A percentile compares a stretch with the other conserved stretches of the same genome.
phyloP scores from a whole-genome alignment of 768 basidiomycete genomes.

The Aureoboletus auriporus region DNA sequence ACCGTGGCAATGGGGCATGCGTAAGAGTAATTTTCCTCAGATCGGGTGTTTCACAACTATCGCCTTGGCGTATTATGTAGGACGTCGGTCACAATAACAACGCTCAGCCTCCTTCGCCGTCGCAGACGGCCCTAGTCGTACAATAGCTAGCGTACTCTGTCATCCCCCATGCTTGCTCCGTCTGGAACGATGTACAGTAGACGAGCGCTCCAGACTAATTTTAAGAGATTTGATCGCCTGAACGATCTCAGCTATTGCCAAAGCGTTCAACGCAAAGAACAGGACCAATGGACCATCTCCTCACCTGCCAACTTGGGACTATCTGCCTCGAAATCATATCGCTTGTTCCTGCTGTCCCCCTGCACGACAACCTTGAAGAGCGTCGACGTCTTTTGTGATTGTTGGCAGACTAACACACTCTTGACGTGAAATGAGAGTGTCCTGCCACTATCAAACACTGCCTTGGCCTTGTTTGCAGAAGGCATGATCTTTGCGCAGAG shows the following conservation, averaged over 20 bases:
- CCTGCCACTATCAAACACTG: constrained; percentile 84
- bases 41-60: too few relatives aligned
- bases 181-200: constrained; percentile 57
- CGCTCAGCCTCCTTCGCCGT: too few relatives aligned
- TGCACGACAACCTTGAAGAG: constrained; percentile 89
- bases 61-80: too few relatives aligned
- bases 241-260: constrained; percentile 64
- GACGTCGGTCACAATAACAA: too few relatives aligned
- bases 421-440: constrained; percentile 93
- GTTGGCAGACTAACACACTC: constrained; percentile 77
- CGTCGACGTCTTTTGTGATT: constrained; percentile 73
- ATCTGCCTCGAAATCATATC: constrained; percentile 97
- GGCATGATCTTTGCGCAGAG: constrained; percentile 72
- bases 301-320: constrained; percentile 73
- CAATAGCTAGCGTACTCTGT: constrained; percentile 2
- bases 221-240: constrained; percentile 67
- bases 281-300: constrained; percentile 17
- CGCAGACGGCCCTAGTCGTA: background rate
- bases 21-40: too few relatives aligned
- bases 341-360: constrained; percentile 71
- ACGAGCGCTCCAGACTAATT: constrained; percentile 57
- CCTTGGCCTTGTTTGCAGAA: constrained; percentile 69
- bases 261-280: background rate
- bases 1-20: too few relatives aligned
- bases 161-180: constrained; percentile 57